Evolutionary conservation across 1,139 yeast species (phyloP).

Genomic region (Eremothecium gossypii): DNA sequence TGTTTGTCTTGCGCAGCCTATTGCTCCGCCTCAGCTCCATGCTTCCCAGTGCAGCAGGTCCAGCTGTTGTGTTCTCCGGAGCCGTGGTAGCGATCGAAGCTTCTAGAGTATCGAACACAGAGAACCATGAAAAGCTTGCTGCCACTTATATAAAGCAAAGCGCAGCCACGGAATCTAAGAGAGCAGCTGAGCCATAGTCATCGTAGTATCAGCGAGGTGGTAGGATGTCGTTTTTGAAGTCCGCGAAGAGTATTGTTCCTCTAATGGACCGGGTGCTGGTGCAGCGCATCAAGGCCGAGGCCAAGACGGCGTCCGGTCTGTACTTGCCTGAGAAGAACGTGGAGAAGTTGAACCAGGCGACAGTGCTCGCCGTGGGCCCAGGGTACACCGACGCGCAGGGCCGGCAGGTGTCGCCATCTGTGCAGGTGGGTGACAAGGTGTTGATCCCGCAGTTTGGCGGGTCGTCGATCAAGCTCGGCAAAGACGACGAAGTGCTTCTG

Average conservation of each 20-base stretch:
- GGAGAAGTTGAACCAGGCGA: conserved; percentile 80
- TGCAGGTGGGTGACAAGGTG: conserved; percentile 83
- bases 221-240: conserved; percentile 59
- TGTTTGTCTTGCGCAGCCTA: background rate
- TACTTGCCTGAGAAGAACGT: conserved; percentile 95
- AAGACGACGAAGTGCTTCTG: conserved; percentile 66
- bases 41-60: too few species aligned
- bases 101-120: too few species aligned
- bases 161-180: too few species aligned
- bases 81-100: too few species aligned
- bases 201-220: conserved; percentile 27
- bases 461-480: conserved; percentile 66
- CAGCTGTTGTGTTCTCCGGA: too few species aligned
- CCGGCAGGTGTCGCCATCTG: conserved; percentile 58
- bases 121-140: too few species aligned
- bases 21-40: conserved; percentile 2
- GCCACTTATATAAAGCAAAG: too few species aligned
- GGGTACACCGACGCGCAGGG: conserved; percentile 68
- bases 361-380: conserved; percentile 77
- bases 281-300: conserved; percentile 85
- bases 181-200: too few species aligned
- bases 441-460: conserved; percentile 90
- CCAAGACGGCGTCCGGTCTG: conserved; percentile 90
- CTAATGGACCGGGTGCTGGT: conserved; percentile 92
- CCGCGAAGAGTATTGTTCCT: conserved; percentile 83